Evolutionary conservation across 495 filamentous ascomycete species (phyloP), one percentile per base, ranked within the genome.

Genomic region (Glonium stellatum): DNA sequence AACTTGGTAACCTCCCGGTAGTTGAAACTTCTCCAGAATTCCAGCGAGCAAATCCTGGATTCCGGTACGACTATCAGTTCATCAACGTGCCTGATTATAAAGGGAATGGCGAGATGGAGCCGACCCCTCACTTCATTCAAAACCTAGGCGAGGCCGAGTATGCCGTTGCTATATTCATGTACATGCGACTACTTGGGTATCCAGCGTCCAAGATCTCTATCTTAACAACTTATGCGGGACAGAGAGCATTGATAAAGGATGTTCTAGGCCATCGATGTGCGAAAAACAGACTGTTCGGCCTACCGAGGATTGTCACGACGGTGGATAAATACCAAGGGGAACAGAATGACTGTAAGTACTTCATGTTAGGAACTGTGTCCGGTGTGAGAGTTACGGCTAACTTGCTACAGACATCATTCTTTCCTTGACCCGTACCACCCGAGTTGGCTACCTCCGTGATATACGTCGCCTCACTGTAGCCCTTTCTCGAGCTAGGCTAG

Each of bases 241-340:
- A 99, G 73, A 79, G 85, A 48, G 90, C 92, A 51, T 77, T 97
- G 69, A 92, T 99, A 62, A 82, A 82, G 65, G 93, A 99, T 76
- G 89, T 97, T 6, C 70, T 99, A 51, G 77, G 71, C n/a, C 88
- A 96, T 68, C 80, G 93, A 34, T 98, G 93, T 67, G 82, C 81
- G 10, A 87, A 83, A 67, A 95, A 88, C 63, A 73, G 83, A 1
- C 74, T 99, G 27, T 99, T 99, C 74, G 92, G 95, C 11, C 74
- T 96, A 75, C 93, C 93, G 41, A 87, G 86, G 71, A 85, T 88
- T 49, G 90, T 99, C 25, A 89, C 87, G 0, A 97, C 95, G 18
- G 95, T 99, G 56, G 93, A 99, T 73, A 95, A 95, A 72, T 99
- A 97, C 66, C 93, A 99, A 77, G 93, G 93, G 64, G 95, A 97